Base-by-base conservation (phyloP, 2,329 filamentous ascomycete genomes). In the Monilinia fructicola region DNA sequence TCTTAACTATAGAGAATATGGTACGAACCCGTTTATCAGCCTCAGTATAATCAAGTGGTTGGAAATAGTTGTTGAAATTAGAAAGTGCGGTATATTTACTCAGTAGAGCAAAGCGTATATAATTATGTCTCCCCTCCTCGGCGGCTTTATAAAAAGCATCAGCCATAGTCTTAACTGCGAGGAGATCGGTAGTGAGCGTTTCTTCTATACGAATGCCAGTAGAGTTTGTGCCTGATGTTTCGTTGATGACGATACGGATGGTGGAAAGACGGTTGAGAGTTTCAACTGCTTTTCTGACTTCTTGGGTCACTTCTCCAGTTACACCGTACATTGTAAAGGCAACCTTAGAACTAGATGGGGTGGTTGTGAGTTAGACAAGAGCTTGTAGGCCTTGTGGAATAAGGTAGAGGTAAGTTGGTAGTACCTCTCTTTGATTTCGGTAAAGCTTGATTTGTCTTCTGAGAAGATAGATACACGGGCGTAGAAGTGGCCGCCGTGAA, bases 251-350 rank as follows among this genome's bases (percentile, higher is more conserved):
- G 7, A 50, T 50, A 3, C 46, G 46, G 46, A 50, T 26, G 7
- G 46, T 50, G 21, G 46, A 50, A n/a, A 50, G 46, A 23, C 46
- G 46, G 0, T 50, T 50, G 46, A 50, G 46, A 9, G 7, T 50
- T 12, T 50, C 46, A 23, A 50, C n/a, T 12, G 46, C 46, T 12
- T 50, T 23, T 23, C 12, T 50, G 21, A 50, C 46, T 23, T 50
- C 46, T 23, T 50, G 46, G 6, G 46, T 50, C 10, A 50, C 46
- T 50, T 50, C 46, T 3, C 46, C 46, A 6, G 46, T 50, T 26
- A 50, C 46, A 14, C 46, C 46, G n/a, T 50, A 50, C 46, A 50
- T 50, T 23, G 46, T 50, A n/a, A 50, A 50, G 46, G 46, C 46
- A 2, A n/a, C 23, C 12, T 23, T 50, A 3, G 46, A 50, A 50